Percentiles rank a stretch among this genome's conserved stretches.
These are phyloP conservation scores for Insectozyma bohioensis DNA, from an alignment of 1,139 yeast genomes.

Conservation along the genomic window DNA sequence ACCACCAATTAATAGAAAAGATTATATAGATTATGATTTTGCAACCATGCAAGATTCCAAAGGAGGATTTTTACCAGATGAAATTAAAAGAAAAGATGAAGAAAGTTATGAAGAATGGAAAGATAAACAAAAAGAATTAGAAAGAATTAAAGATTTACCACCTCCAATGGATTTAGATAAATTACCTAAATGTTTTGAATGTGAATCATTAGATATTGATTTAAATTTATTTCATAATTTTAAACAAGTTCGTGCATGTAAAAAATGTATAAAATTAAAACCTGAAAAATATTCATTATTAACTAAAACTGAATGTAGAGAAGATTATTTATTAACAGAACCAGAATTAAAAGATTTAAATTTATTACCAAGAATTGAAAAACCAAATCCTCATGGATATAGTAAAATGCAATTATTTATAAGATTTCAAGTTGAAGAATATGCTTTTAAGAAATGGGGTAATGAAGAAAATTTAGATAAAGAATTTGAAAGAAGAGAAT, in stretches of 20 bases:
- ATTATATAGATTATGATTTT: slow-evolving; percentile 90
- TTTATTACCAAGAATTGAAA: slow-evolving; percentile 74
- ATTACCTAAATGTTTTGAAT: slow-evolving; percentile 82
- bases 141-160: slow-evolving; percentile 52
- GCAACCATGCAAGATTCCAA: slow-evolving; percentile 83
- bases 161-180: slow-evolving; percentile 69
- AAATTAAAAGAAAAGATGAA: slow-evolving; percentile 28
- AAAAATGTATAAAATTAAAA: slow-evolving; percentile 62
- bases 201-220: slow-evolving; percentile 78
- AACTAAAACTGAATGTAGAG: slow-evolving; percentile 93
- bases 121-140: slow-evolving; percentile 50
- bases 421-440: slow-evolving; percentile 87
- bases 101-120: slow-evolving; percentile 74
- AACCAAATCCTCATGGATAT: slow-evolving; percentile 94
- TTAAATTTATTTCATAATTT: slow-evolving; percentile 68
- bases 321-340: slow-evolving; percentile 89
- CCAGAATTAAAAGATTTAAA: slow-evolving; percentile 78
- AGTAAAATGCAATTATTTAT: slow-evolving; percentile 91
- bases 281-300: slow-evolving; percentile 89
- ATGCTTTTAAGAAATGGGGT: slow-evolving; percentile 94
- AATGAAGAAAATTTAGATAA: slow-evolving; percentile 81
- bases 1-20: slow-evolving; percentile 54
- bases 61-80: slow-evolving; percentile 77
- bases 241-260: slow-evolving; percentile 69
- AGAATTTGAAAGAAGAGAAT: slow-evolving; percentile 90